These are phyloP conservation scores for Pythium guiyangense DNA, from an alignment of 352 stramenopile genomes.

Conservation along the genomic window DNA sequence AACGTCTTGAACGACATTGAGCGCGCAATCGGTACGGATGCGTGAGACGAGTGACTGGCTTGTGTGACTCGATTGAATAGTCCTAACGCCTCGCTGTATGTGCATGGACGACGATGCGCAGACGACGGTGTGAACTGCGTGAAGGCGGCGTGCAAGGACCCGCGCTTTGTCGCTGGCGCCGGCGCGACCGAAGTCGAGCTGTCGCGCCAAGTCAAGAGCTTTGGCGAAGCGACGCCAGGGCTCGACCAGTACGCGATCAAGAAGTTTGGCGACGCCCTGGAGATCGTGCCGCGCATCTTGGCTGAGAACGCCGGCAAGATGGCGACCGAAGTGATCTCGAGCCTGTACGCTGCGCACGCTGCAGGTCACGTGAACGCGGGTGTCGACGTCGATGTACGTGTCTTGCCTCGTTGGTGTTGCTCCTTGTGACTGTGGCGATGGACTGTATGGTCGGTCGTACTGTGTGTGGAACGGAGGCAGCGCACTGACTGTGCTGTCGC, in stretches of 20 bases:
- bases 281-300: constrained; percentile 97
- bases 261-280: constrained; percentile 97
- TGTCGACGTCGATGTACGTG: constrained; percentile 92
- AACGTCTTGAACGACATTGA: constrained; percentile 98
- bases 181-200: constrained; percentile 97
- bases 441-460: constrained; percentile 17
- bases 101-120: constrained; percentile 5
- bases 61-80: too few species aligned
- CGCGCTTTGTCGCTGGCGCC: constrained; percentile 92
- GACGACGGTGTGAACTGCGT: constrained; percentile 98
- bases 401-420: neutral
- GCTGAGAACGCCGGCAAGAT: constrained; percentile 98
- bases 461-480: constrained; percentile 9
- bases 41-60: neutral
- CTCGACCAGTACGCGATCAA: constrained; percentile 99
- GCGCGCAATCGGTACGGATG: constrained; percentile 84
- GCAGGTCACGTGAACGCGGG: constrained; percentile 89
- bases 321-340: constrained; percentile 92
- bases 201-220: constrained; percentile 91
- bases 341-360: constrained; percentile 93
- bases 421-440: neutral
- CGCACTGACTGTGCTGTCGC: neutral
- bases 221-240: constrained; percentile 93
- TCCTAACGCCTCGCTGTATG: too few species aligned
- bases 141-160: constrained; percentile 93